phyloP scores from a whole-genome alignment of 2,329 filamentous ascomycete species.

The Ophioceras dolichostomum region DNA sequence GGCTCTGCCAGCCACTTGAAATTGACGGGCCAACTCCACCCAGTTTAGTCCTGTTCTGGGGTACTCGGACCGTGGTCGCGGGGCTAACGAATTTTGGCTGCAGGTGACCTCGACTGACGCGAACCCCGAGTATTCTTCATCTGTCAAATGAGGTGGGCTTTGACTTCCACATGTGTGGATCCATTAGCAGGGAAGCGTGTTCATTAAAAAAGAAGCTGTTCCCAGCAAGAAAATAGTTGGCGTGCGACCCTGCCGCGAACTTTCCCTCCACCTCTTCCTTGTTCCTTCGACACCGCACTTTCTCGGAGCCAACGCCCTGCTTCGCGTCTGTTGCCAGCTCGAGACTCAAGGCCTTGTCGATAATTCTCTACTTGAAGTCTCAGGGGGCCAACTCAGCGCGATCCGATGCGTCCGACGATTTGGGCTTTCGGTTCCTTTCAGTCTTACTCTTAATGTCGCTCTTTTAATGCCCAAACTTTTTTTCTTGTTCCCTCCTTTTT shows the following conservation, averaged over 20 bases:
- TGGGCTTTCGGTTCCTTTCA: constrained; percentile 2
- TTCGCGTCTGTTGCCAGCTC: not conserved
- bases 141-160: not conserved
- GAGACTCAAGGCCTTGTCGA: not conserved
- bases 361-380: not conserved
- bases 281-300: not conserved
- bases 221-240: not conserved
- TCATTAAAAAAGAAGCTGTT: constrained; percentile 1
- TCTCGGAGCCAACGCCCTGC: not conserved
- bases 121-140: not conserved
- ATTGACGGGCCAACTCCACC: no score
- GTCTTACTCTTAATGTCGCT: constrained; percentile 9
- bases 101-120: no score
- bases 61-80: no score
- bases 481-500: not conserved
- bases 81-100: no score
- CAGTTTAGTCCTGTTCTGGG: no score
- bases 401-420: constrained; percentile 7
- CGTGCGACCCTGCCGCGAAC: not conserved
- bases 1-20: no score
- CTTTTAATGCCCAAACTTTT: constrained; percentile 8
- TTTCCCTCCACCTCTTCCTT: constrained; percentile 1
- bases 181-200: constrained; percentile 1
- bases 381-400: constrained; percentile 1
- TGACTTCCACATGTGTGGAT: not conserved